These are phyloP conservation scores for Aspergillus sp. DNA, from an alignment of 2,329 filamentous ascomycete genomes.

Conservation along the genomic window DNA sequence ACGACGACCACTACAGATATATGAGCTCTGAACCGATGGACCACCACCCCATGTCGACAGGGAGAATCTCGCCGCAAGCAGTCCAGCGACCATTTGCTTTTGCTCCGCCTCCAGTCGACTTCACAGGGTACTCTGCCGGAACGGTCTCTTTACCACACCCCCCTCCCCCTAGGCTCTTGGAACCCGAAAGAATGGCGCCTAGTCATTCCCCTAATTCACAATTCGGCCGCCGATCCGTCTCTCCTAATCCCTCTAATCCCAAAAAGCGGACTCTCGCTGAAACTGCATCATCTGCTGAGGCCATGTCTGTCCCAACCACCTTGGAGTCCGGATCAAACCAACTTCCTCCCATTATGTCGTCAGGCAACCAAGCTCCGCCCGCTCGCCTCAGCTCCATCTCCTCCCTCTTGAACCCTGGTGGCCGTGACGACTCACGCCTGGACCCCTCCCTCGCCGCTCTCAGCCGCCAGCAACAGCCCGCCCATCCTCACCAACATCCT, in stretches of 20 bases:
- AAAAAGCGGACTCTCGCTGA: conserved; percentile 35
- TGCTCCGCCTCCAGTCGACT: conserved; percentile 46
- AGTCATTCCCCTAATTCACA: conserved; percentile 23
- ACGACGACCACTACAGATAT: conserved; percentile 29
- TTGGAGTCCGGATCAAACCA: conserved; percentile 33
- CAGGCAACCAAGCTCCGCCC: conserved; percentile 36
- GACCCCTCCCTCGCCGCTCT: conserved; percentile 35
- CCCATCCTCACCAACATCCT: conserved; percentile 17
- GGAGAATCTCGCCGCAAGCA: conserved; percentile 38
- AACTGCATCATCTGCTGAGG: conserved; percentile 21
- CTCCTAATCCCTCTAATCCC: conserved; percentile 25
- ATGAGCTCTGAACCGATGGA: conserved; percentile 28
- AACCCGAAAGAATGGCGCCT: conserved; percentile 22
- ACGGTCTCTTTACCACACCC: conserved; percentile 27
- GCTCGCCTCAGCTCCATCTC: conserved; percentile 69
- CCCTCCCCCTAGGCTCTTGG: conserved; percentile 25
- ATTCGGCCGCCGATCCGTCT: conserved; percentile 27
- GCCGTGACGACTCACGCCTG: conserved; percentile 36
- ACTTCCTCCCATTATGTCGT: conserved; percentile 35
- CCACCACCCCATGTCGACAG: conserved; percentile 38
- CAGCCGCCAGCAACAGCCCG: conserved; percentile 23
- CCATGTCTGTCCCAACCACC: conserved; percentile 20
- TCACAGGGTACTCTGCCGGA: conserved; percentile 41
- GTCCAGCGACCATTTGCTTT: conserved; percentile 26
- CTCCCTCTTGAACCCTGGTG: conserved; percentile 61